phyloP scores from a whole-genome alignment of 2,329 filamentous ascomycete species.

The Falciphora oryzae region DNA sequence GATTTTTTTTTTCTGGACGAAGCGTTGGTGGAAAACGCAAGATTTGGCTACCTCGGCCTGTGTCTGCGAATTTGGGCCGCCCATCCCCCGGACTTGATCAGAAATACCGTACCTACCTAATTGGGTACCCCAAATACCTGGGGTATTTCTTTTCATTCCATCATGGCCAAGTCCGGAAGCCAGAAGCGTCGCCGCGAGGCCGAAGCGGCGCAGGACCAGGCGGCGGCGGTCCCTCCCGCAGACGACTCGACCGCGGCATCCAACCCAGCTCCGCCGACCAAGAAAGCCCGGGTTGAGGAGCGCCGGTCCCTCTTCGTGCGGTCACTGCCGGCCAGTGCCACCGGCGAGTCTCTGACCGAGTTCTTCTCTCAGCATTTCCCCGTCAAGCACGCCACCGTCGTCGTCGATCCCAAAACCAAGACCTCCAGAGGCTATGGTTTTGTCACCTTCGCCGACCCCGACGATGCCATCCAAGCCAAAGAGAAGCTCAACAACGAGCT shows the following conservation, averaged over 20 bases:
- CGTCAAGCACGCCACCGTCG: constrained; percentile 92
- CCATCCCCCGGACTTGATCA: not conserved
- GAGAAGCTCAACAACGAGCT: constrained; percentile 73
- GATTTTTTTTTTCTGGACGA: constrained; percentile 2
- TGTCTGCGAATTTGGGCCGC: not conserved
- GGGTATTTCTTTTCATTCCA: not conserved
- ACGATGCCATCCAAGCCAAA: constrained; percentile 79
- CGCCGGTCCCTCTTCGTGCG: constrained; percentile 82
- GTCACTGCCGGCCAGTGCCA: constrained; percentile 71
- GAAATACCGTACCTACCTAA: not conserved
- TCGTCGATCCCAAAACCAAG: constrained; percentile 80
- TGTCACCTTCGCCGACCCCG: constrained; percentile 90
- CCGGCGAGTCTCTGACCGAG: constrained; percentile 74
- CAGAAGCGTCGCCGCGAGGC: constrained; percentile 31
- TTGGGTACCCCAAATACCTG: not conserved
- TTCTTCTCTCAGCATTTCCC: constrained; percentile 94
- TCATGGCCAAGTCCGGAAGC: constrained; percentile 22
- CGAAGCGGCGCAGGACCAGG: constrained; percentile 25
- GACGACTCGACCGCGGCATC: constrained; percentile 9
- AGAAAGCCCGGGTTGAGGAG: constrained; percentile 54
- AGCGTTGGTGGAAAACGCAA: not conserved
- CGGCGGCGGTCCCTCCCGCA: not conserved
- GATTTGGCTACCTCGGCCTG: not conserved
- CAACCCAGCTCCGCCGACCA: constrained; percentile 32
- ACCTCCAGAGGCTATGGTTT: constrained; percentile 90